phyloP scores from a whole-genome alignment of 2,329 filamentous ascomycete genomes.

The Talaromyces sp. region DNA sequence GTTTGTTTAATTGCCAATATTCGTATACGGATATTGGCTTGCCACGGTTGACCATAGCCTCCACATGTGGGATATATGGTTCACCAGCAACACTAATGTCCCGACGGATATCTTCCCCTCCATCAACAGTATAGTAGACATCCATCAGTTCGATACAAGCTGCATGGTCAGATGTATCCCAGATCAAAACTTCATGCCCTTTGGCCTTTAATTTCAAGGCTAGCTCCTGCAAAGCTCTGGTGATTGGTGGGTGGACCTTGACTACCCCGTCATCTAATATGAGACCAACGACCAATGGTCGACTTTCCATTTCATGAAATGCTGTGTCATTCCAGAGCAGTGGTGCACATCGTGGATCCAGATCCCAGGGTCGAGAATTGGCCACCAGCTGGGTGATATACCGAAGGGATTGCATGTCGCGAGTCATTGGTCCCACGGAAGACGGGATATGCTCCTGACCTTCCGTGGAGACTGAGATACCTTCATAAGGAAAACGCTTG shows the following conservation, averaged over 20 bases:
- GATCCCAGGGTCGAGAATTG: slow-evolving; percentile 54
- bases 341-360: slow-evolving; percentile 58
- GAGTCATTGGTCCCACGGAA: slow-evolving; percentile 62
- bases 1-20: slow-evolving; percentile 69
- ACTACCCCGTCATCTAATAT: slow-evolving; percentile 59
- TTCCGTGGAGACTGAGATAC: slow-evolving; percentile 63
- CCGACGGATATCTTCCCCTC: slow-evolving; percentile 63
- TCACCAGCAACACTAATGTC: slow-evolving; percentile 61
- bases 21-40: slow-evolving; percentile 62
- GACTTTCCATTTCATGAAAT: slow-evolving; percentile 45
- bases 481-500: slow-evolving; percentile 59
- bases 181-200: slow-evolving; percentile 59
- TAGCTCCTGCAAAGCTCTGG: slow-evolving; percentile 46
- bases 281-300: slow-evolving; percentile 54
- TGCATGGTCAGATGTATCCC: slow-evolving; percentile 55
- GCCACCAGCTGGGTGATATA: slow-evolving; percentile 54
- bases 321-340: slow-evolving; percentile 56
- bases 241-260: slow-evolving; percentile 57
- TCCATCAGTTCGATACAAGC: slow-evolving; percentile 64
- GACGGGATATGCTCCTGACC: slow-evolving; percentile 68
- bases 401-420: slow-evolving; percentile 55
- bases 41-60: slow-evolving; percentile 57
- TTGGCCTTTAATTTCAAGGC: slow-evolving; percentile 43
- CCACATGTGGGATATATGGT: slow-evolving; percentile 61
- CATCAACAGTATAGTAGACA: slow-evolving; percentile 63